Base-by-base conservation (phyloP, 208 protist genomes). In the Kentomonas sorsogonicus region DNA sequence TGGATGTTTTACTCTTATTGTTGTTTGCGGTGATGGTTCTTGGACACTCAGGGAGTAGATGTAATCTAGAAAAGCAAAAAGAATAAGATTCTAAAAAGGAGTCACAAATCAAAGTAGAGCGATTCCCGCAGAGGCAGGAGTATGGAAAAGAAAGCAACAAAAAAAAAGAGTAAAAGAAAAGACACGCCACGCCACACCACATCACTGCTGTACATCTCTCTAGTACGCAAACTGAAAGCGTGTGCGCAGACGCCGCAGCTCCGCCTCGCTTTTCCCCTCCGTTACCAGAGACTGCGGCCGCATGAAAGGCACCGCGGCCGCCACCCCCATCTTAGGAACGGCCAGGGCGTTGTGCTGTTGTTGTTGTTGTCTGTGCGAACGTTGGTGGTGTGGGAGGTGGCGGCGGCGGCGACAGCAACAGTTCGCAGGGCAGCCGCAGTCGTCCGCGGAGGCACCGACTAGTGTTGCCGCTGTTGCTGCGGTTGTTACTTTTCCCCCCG, bases 111-210 rank as follows among this genome's bases (percentile, higher is more conserved):
- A 20, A 52, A 52, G 31, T 10, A 7, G 9, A 36, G 11, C 7
- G 11, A 11, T 15, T 15, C 4, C 4, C 5, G 22, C 20, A 34
- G 30, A 53, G 6, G 5, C 4, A 31, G 47, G 29, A 22, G 16
- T 5, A 53, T 27, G 4, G 6, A 53, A 53, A 53, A 47, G 33
- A 36, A 36, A 52, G 31, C 27, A 10, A 52, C 3, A 52, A 30
- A 0, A 5, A 64, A 56, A 4, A 63, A 60, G 16, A 50, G 53
- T 59, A 64, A 52, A 61, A 36, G 33, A 36, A 30, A 15, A 33
- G 36, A 46, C 7, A 46, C 13, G 18, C 10, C 10, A 25, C 16
- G 7, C 10, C 16, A 39, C 47, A 27, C 18, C 7, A 10, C 15
- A 9, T 15, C 9, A 9, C 9, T 40, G 11, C 11, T 9, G 36